Conservation (phyloP, 2,329 filamentous ascomycete species). For the Verruconis gallopava region DNA sequence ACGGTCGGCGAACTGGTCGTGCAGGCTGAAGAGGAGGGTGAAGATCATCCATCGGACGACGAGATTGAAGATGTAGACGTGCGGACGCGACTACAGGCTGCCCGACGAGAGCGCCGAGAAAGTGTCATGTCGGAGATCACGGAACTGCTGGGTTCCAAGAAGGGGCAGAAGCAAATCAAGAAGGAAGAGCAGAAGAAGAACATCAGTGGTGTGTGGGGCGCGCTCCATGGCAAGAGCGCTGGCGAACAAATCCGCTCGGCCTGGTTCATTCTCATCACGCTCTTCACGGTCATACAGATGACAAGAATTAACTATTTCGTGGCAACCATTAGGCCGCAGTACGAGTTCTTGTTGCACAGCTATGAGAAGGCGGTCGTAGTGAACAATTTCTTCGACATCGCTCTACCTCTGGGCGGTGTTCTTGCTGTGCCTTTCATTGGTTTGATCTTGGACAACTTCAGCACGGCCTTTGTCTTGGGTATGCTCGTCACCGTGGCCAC, state of each 20-base stretch:
- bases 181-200: slow-evolving; percentile 57
- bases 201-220: slow-evolving; percentile 72
- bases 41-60: slow-evolving; percentile 37
- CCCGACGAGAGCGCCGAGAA: slow-evolving; percentile 47
- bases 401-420: slow-evolving; percentile 70
- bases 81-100: slow-evolving; percentile 34
- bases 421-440: slow-evolving; percentile 82
- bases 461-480: slow-evolving; percentile 56
- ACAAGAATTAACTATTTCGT: slow-evolving; percentile 71
- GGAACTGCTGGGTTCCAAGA: slow-evolving; percentile 54
- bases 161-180: slow-evolving; percentile 49
- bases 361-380: slow-evolving; percentile 49
- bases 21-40: slow-evolving; percentile 44
- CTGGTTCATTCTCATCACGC: slow-evolving; percentile 72
- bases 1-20: slow-evolving; percentile 65
- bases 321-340: slow-evolving; percentile 70
- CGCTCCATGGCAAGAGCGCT: slow-evolving; percentile 61
- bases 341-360: slow-evolving; percentile 58
- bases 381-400: slow-evolving; percentile 78
- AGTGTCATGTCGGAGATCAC: slow-evolving; percentile 58
- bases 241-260: slow-evolving; percentile 61
- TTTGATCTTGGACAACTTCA: slow-evolving; percentile 60
- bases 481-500: slow-evolving; percentile 61
- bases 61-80: slow-evolving; percentile 37
- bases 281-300: slow-evolving; percentile 51